phyloP scores from a whole-genome alignment of 2,329 filamentous ascomycete genomes.

The Thielaviopsis euricoi region DNA sequence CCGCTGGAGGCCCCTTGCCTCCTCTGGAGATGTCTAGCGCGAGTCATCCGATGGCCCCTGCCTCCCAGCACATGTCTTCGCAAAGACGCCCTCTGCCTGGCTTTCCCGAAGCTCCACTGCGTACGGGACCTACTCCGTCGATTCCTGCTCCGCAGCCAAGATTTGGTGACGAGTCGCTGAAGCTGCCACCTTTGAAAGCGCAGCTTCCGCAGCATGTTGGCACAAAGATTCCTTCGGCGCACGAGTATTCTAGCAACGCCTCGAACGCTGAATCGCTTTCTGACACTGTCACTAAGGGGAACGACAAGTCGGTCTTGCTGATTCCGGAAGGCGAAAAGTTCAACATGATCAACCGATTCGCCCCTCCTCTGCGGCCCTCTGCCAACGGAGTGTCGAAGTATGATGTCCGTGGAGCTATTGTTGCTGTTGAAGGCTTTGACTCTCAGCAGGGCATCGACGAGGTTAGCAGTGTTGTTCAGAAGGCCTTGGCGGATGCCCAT shows the following conservation, averaged over 20 bases:
- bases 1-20: neutral
- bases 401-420: conserved; percentile 54
- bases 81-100: neutral
- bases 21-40: neutral
- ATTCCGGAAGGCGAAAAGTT: conserved; percentile 64
- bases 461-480: conserved; percentile 48
- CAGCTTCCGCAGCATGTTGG: conserved; percentile 16
- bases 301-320: conserved; percentile 49
- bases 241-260: conserved; percentile 8
- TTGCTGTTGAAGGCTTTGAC: conserved; percentile 70
- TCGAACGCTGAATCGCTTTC: neutral
- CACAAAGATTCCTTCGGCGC: neutral
- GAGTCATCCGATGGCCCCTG: neutral
- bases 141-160: neutral
- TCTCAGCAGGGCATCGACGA: conserved; percentile 25
- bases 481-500: conserved; percentile 34
- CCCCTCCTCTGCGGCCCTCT: conserved; percentile 41
- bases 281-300: neutral
- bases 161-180: conserved; percentile 35
- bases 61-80: neutral
- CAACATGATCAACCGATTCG: conserved; percentile 57
- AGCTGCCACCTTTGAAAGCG: conserved; percentile 37
- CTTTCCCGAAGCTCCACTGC: neutral
- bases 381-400: conserved; percentile 18
- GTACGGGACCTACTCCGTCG: neutral